Conservation (phyloP, 2,329 filamentous ascomycete species). For the Xylariales sp. region DNA sequence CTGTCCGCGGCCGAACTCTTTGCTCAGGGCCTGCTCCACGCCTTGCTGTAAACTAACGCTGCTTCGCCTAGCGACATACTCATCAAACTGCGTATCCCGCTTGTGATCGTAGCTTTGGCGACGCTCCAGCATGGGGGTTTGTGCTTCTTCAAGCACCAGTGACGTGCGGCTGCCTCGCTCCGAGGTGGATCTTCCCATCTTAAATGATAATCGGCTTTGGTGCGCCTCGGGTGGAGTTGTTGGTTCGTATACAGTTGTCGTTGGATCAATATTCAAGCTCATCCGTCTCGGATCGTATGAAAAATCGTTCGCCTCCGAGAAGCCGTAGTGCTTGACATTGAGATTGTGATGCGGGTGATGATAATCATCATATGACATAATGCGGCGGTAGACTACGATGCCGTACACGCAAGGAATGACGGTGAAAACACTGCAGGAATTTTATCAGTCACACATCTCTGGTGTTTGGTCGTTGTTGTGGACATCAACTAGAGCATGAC, state of each 20-base stretch:
- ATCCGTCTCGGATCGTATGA: constrained; percentile 10
- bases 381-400: constrained; percentile 40
- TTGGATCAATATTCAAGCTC: constrained; percentile 11
- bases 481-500: background rate
- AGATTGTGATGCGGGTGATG: constrained; percentile 42
- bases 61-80: constrained; percentile 32
- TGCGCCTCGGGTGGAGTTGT: constrained; percentile 9
- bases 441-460: background rate
- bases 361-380: constrained; percentile 46
- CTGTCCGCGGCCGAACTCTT: constrained; percentile 25
- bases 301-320: constrained; percentile 25
- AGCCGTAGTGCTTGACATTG: constrained; percentile 46
- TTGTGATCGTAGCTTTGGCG: constrained; percentile 35
- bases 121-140: constrained; percentile 14
- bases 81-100: constrained; percentile 43
- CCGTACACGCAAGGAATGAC: constrained; percentile 42
- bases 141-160: too few relatives aligned
- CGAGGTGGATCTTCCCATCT: constrained; percentile 14
- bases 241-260: constrained; percentile 19
- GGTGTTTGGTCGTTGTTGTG: background rate
- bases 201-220: constrained; percentile 13
- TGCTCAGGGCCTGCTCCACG: constrained; percentile 22
- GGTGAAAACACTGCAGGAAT: constrained; percentile 32
- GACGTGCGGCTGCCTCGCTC: constrained; percentile 15
- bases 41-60: constrained; percentile 19